phyloP scores from a whole-genome alignment of 306 rosid species.

The Oemleria cerasiformis region DNA sequence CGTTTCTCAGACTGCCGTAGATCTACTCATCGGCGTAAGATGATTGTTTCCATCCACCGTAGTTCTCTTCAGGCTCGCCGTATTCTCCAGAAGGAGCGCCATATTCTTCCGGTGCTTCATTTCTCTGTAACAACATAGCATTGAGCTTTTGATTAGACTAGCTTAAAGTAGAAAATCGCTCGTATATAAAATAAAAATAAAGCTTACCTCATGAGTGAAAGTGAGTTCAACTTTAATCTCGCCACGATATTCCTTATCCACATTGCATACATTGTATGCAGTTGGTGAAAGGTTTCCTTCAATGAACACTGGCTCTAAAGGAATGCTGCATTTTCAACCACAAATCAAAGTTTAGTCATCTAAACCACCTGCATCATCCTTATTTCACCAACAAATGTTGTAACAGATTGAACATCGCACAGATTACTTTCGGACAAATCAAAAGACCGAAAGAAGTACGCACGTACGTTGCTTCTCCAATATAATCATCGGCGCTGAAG shows the following conservation, averaged over 20 bases:
- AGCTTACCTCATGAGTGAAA: constrained; percentile 36
- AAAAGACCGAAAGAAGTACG: constrained; percentile 14
- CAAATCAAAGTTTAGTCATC: neutral
- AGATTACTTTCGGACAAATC: neutral
- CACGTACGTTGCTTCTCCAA: constrained; percentile 71
- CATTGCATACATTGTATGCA: constrained; percentile 53
- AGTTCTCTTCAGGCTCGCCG: constrained; percentile 3
- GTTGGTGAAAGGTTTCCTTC: constrained; percentile 55
- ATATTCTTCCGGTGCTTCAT: neutral
- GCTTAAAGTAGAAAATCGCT: too few relatives aligned
- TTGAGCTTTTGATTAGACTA: too few relatives aligned
- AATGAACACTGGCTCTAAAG: constrained; percentile 41
- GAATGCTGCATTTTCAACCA: constrained; percentile 38
- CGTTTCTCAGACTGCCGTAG: neutral
- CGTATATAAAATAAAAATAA: too few relatives aligned
- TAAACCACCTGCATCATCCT: neutral
- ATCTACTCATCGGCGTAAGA: neutral
- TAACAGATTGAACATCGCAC: neutral
- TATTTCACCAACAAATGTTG: neutral
- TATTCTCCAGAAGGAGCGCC: constrained; percentile 7
- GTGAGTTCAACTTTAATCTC: constrained; percentile 52
- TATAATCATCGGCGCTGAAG: constrained; percentile 44
- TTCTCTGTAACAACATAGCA: neutral
- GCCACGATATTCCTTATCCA: constrained; percentile 50
- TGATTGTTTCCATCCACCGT: constrained; percentile 22